Conservation (phyloP, 2,329 filamentous ascomycete genomes). For the Periconia sp. region DNA sequence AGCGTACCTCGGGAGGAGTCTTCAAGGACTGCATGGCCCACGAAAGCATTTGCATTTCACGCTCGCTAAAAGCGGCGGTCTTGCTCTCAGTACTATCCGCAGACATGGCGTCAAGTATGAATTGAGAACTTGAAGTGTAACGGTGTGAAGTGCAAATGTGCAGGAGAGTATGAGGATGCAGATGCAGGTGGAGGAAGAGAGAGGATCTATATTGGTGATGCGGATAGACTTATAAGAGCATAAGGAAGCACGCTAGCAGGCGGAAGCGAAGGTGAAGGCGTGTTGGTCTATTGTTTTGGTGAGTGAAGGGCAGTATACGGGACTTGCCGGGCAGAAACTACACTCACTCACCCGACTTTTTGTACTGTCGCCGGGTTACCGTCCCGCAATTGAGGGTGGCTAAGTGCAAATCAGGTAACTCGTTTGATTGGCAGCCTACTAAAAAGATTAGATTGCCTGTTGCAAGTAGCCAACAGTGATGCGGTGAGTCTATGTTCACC, state of each 20-base stretch:
- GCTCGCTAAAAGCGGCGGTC: slow-evolving; percentile 31
- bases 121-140: background rate
- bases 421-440: no score
- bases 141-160: background rate
- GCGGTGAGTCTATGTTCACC: background rate
- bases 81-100: slow-evolving; percentile 13
- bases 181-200: background rate
- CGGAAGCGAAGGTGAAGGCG: background rate
- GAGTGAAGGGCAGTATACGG: background rate
- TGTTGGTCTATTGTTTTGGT: background rate
- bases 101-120: slow-evolving; percentile 24
- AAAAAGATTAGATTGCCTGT: no score
- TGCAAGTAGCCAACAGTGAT: background rate
- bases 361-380: background rate
- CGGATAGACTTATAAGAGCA: background rate
- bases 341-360: background rate
- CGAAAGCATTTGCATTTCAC: slow-evolving; percentile 37
- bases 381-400: no score
- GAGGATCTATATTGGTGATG: no score
- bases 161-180: background rate
- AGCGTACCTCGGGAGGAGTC: slow-evolving; percentile 36
- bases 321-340: background rate
- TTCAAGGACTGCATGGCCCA: slow-evolving; percentile 43
- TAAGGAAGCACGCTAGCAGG: background rate
- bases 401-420: no score